phyloP scores from a whole-genome alignment of 768 basidiomycete genomes.

The Trametes meyenii region DNA sequence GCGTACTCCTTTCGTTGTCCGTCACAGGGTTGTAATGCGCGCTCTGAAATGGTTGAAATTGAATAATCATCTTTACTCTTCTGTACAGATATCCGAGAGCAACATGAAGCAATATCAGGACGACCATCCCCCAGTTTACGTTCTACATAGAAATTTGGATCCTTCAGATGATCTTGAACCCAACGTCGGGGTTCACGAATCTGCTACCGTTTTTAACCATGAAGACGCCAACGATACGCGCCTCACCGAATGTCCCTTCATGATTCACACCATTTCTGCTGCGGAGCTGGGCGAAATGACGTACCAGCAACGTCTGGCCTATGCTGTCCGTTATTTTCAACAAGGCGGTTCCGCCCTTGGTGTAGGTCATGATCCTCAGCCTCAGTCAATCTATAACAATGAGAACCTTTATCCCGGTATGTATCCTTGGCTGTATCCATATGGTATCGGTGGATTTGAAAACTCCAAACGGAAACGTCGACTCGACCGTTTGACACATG shows the following conservation, averaged over 20 bases:
- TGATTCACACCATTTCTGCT: conserved; percentile 41
- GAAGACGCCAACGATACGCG: too few species aligned
- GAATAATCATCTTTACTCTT: not conserved
- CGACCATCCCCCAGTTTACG: not conserved
- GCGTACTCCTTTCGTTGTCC: conserved; percentile 21
- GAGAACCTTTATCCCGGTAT: conserved; percentile 39
- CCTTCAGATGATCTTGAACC: not conserved
- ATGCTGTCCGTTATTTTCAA: conserved; percentile 35
- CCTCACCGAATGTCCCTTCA: conserved; percentile 36
- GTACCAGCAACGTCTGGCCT: conserved; percentile 22
- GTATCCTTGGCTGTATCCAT: conserved; percentile 48
- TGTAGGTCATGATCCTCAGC: conserved; percentile 31
- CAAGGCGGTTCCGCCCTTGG: conserved; percentile 32
- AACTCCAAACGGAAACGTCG: not conserved
- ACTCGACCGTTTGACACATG: conserved; percentile 25
- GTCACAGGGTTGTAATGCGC: not conserved
- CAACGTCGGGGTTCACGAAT: not conserved
- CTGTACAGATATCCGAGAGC: not conserved
- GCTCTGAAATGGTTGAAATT: not conserved
- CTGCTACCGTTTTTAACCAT: too few species aligned
- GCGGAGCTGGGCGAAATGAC: conserved; percentile 27
- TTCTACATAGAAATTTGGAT: not conserved
- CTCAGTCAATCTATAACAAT: conserved; percentile 40
- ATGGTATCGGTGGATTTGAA: conserved; percentile 42
- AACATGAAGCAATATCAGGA: not conserved